A percentile compares a stretch with the other conserved stretches of the same genome.
Evolutionary conservation across 352 stramenopile genomes (phyloP).

Genomic region (Globisporangium echinulatum): DNA sequence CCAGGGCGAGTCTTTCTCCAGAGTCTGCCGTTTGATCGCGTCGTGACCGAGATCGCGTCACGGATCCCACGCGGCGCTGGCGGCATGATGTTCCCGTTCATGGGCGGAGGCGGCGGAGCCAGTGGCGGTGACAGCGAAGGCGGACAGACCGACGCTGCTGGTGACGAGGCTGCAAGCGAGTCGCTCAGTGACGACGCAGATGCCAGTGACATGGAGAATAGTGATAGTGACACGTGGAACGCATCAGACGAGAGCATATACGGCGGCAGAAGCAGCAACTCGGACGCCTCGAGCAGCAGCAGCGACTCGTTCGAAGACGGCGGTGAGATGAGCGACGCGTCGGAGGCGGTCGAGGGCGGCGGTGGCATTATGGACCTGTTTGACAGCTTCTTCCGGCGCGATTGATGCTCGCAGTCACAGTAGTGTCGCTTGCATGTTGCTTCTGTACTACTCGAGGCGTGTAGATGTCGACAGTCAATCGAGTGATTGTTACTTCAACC

Average conservation of each 20-base stretch:
- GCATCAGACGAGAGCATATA: constrained; percentile 49
- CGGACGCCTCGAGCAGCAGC: constrained; percentile 3
- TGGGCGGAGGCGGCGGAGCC: constrained; percentile 48
- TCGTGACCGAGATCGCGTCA: constrained; percentile 89
- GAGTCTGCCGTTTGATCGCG: constrained; percentile 88
- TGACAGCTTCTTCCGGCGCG: constrained; percentile 43
- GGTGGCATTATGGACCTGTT: constrained; percentile 58
- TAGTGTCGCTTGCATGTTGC: no score
- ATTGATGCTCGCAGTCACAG: constrained; percentile 8
- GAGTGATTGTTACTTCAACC: no score
- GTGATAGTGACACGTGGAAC: constrained; percentile 20
- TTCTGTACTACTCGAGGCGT: no score
- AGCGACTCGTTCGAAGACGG: constrained; percentile 16
- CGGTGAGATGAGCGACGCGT: constrained; percentile 13
- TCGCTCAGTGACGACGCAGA: constrained; percentile 1
- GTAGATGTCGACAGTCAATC: no score
- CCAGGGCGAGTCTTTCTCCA: constrained; percentile 90
- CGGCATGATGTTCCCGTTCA: constrained; percentile 85
- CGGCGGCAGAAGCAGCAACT: constrained; percentile 14
- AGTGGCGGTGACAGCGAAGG: constrained; percentile 14
- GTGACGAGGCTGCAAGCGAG: constrained; percentile 17
- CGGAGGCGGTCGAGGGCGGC: constrained; percentile 10
- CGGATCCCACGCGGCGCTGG: constrained; percentile 75
- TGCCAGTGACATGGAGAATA: background rate
- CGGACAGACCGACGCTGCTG: constrained; percentile 10